Conservation (phyloP, 768 basidiomycete genomes). For the Strobilomyces echinocephalus region DNA sequence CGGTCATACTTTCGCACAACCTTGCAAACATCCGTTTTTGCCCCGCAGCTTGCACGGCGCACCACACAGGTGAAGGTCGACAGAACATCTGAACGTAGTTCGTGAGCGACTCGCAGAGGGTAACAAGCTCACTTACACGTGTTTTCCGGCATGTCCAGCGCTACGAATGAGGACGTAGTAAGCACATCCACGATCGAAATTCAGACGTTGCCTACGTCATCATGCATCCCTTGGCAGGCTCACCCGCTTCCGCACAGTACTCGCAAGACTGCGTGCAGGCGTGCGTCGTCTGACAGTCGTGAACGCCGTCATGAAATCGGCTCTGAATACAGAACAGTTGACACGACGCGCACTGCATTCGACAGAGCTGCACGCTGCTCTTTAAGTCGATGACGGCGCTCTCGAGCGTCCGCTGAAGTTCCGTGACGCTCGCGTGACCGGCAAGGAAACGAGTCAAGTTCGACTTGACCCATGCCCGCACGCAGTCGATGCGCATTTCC, state of each 20-base stretch:
- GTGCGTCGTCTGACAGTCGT: conserved; percentile 50
- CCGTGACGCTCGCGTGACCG: conserved; percentile 42
- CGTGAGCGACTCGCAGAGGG: background rate
- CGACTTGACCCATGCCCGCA: conserved; percentile 45
- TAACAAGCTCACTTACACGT: conserved; percentile 41
- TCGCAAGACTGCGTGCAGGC: conserved; percentile 41
- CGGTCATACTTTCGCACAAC: conserved; percentile 45
- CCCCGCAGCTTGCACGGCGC: conserved; percentile 42
- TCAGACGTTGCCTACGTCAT: conserved; percentile 37
- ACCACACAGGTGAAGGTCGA: conserved; percentile 52
- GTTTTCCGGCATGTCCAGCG: conserved; percentile 52
- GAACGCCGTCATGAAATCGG: conserved; percentile 42
- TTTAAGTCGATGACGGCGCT: conserved; percentile 42
- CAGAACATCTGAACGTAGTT: conserved; percentile 41
- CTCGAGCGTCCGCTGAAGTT: conserved; percentile 42
- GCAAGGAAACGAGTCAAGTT: conserved; percentile 47
- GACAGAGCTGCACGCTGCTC: conserved; percentile 48
- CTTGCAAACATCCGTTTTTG: conserved; percentile 47
- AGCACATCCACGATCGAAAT: background rate
- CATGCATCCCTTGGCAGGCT: conserved; percentile 33
- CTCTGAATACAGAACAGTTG: conserved; percentile 45
- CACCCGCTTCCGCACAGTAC: conserved; percentile 31
- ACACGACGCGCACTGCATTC: conserved; percentile 43
- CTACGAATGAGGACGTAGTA: conserved; percentile 24
- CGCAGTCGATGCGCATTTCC: conserved; percentile 42